phyloP scores from a whole-genome alignment of 2,329 filamentous ascomycete species.

The Colletotrichum scovillei region DNA sequence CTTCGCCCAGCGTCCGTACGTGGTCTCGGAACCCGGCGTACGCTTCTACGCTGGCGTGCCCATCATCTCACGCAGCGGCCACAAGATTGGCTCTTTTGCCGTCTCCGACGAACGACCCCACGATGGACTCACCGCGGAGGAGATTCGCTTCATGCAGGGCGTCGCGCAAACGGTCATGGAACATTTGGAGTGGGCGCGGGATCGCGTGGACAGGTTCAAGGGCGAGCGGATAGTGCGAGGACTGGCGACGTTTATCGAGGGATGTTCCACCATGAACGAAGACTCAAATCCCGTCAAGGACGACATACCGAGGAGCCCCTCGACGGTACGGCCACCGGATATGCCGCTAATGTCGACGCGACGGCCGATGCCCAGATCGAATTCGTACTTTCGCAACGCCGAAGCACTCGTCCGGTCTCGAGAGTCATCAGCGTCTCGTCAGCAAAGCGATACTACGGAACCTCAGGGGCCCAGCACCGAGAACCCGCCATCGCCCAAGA shows the following conservation, averaged over 20 bases:
- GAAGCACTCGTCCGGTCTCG: not conserved
- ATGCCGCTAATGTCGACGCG: constrained; percentile 23
- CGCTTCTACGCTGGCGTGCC: constrained; percentile 63
- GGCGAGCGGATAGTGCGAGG: constrained; percentile 66
- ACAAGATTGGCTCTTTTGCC: constrained; percentile 70
- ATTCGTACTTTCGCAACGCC: constrained; percentile 22
- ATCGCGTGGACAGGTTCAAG: constrained; percentile 61
- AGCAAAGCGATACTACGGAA: not conserved
- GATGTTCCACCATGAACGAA: constrained; percentile 47
- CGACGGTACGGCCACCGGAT: constrained; percentile 21
- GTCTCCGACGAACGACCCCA: constrained; percentile 69
- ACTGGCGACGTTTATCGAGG: constrained; percentile 65
- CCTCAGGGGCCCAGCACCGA: not conserved
- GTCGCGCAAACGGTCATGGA: constrained; percentile 68
- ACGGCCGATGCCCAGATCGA: constrained; percentile 14
- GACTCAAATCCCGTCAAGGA: constrained; percentile 9
- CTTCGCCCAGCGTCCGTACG: constrained; percentile 46
- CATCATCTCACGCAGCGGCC: constrained; percentile 64
- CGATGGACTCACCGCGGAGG: constrained; percentile 57
- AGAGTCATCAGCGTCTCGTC: constrained; percentile 8
- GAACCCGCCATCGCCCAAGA: constrained; percentile 1
- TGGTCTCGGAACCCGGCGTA: constrained; percentile 44
- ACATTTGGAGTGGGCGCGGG: constrained; percentile 68
- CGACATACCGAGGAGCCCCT: constrained; percentile 12
- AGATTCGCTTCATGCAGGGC: constrained; percentile 66